Conservation (phyloP, 2,329 filamentous ascomycete species). For the Alternaria metachromatica region DNA sequence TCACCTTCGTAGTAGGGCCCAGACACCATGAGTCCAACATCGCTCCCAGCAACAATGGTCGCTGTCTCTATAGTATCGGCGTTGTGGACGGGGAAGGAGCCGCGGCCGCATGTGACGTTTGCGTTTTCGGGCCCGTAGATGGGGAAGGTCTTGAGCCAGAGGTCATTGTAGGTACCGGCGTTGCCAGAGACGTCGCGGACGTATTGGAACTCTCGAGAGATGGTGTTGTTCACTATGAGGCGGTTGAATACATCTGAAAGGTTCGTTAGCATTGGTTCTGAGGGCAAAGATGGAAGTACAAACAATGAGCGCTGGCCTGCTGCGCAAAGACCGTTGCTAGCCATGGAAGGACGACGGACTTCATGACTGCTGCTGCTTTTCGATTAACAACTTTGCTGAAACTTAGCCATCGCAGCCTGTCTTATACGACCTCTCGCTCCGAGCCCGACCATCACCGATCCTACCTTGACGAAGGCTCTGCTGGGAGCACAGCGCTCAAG, state of each 20-base stretch:
- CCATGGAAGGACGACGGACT: background rate
- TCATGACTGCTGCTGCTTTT: background rate
- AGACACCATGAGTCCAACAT: constrained; percentile 23
- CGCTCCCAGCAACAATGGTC: constrained; percentile 12
- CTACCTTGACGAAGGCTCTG: background rate
- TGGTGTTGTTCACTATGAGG: constrained; percentile 26
- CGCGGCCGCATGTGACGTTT: constrained; percentile 17
- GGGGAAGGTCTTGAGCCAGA: constrained; percentile 19
- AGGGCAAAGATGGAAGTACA: background rate
- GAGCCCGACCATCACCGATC: background rate
- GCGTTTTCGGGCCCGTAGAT: constrained; percentile 11
- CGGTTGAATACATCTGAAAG: constrained; percentile 21
- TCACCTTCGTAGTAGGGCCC: constrained; percentile 11
- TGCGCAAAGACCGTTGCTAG: background rate
- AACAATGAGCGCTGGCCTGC: background rate
- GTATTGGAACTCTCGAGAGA: constrained; percentile 27
- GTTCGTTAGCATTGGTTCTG: background rate
- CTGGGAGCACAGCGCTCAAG: background rate
- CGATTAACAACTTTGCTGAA: background rate
- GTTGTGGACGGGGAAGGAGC: constrained; percentile 14
- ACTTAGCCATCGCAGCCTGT: background rate
- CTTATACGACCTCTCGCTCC: background rate
- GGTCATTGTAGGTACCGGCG: background rate
- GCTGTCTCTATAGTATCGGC: constrained; percentile 20
- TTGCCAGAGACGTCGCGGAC: constrained; percentile 20